phyloP scores from a whole-genome alignment of 352 stramenopile species.

The Phytophthora vignae region DNA sequence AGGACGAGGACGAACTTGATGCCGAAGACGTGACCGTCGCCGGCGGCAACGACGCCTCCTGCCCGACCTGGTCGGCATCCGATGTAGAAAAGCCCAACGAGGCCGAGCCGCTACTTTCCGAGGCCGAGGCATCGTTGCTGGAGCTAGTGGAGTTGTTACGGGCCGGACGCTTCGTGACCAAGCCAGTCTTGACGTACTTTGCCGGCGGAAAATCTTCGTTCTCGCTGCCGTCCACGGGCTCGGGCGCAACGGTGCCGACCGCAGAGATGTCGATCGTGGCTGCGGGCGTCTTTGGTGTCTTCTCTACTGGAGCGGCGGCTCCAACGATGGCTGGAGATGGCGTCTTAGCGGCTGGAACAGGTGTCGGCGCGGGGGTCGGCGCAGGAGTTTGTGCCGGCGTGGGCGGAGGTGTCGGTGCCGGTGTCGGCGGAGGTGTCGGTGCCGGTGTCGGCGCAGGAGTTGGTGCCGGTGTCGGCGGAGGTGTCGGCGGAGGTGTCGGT shows the following conservation, averaged over 20 bases:
- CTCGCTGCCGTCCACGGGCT: constrained; percentile 11
- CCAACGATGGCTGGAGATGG: constrained; percentile 11
- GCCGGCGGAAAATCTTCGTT: constrained; percentile 8
- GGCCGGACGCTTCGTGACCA: constrained; percentile 21
- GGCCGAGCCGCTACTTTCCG: background rate
- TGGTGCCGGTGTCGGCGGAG: constrained; percentile 8
- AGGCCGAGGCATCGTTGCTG: constrained; percentile 10
- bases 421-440: background rate
- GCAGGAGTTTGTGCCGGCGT: too few species aligned
- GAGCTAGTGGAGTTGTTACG: constrained; percentile 18
- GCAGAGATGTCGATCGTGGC: constrained; percentile 1
- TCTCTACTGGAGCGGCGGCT: constrained; percentile 1
- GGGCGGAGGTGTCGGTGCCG: too few species aligned
- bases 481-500: constrained; percentile 1
- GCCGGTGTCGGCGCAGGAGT: background rate
- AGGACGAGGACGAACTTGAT: constrained; percentile 18
- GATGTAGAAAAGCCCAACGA: constrained; percentile 1
- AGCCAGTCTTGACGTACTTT: constrained; percentile 11
- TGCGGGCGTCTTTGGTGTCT: background rate
- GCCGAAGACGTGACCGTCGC: constrained; percentile 4
- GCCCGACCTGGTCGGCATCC: constrained; percentile 15
- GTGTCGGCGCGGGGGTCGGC: constrained; percentile 4
- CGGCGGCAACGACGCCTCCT: constrained; percentile 22
- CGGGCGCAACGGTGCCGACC: constrained; percentile 17
- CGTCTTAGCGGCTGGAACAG: background rate